Conservation (phyloP, 768 basidiomycete genomes). For the Coprinellus micaceus region DNA sequence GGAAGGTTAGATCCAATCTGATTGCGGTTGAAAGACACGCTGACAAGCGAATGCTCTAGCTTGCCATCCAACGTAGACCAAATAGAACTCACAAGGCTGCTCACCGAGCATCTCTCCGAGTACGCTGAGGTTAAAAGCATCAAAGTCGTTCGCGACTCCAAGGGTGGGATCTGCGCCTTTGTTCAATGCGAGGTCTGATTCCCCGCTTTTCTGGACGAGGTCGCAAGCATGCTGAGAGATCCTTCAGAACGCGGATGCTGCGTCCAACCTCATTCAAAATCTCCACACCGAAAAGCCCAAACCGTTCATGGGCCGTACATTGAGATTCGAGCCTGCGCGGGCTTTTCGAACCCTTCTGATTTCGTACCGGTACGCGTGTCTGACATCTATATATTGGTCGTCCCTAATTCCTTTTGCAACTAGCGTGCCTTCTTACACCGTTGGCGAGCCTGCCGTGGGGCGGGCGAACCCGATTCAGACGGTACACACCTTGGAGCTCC, state of each 20-base stretch:
- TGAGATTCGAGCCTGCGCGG: slow-evolving; percentile 77
- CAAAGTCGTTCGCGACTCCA: slow-evolving; percentile 70
- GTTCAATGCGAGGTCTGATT: slow-evolving; percentile 88
- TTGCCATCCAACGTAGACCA: slow-evolving; percentile 69
- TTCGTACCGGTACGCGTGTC: slow-evolving; percentile 64
- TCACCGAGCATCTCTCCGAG: slow-evolving; percentile 64
- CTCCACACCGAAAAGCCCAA: slow-evolving; percentile 53
- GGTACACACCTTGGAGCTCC: slow-evolving; percentile 43
- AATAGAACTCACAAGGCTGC: slow-evolving; percentile 53
- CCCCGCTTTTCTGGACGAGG: too few species aligned
- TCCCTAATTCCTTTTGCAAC: not conserved
- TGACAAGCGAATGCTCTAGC: slow-evolving; percentile 31
- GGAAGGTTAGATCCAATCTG: slow-evolving; percentile 54
- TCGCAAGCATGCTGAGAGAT: slow-evolving; percentile 6
- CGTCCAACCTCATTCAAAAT: slow-evolving; percentile 55
- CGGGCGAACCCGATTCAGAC: slow-evolving; percentile 35
- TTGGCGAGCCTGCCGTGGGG: slow-evolving; percentile 5
- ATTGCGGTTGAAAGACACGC: not conserved
- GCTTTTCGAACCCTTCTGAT: slow-evolving; percentile 71
- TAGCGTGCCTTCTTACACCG: not conserved
- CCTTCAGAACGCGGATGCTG: slow-evolving; percentile 52
- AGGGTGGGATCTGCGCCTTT: slow-evolving; percentile 80
- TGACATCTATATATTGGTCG: too few species aligned
- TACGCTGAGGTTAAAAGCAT: slow-evolving; percentile 64
- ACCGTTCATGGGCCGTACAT: slow-evolving; percentile 65